phyloP scores from a whole-genome alignment of 495 filamentous ascomycete genomes.

The Recurvomyces mirabilis region DNA sequence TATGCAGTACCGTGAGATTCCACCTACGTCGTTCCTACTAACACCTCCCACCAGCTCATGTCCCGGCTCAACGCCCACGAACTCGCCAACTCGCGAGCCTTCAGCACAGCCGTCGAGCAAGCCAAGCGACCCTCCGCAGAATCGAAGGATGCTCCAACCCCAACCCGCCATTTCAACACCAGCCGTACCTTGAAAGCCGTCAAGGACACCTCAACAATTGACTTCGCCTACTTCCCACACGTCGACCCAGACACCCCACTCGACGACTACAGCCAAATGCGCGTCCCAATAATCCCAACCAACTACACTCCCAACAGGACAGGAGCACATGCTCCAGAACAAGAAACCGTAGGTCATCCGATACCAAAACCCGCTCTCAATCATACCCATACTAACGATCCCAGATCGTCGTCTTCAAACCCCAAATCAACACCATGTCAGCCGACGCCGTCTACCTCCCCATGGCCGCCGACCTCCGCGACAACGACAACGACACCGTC shows the following conservation, averaged over 20 bases:
- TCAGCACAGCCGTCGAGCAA: conserved; percentile 40
- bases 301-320: conserved; percentile 25
- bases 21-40: conserved; percentile 21
- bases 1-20: conserved; percentile 21
- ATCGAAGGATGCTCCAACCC: conserved; percentile 17
- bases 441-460: conserved; percentile 40
- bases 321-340: conserved; percentile 15
- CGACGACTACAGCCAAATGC: conserved; percentile 25
- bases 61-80: conserved; percentile 45
- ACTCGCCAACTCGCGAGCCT: conserved; percentile 41
- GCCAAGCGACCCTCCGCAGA: conserved; percentile 25
- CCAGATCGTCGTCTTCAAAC: conserved; percentile 36
- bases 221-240: conserved; percentile 50
- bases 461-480: conserved; percentile 50
- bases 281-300: conserved; percentile 46
- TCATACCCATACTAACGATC: not conserved
- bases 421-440: conserved; percentile 46
- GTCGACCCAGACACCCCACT: conserved; percentile 32
- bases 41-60: conserved; percentile 37
- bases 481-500: conserved; percentile 45
- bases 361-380: not conserved
- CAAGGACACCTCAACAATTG: conserved; percentile 50
- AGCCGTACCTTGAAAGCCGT: conserved; percentile 43
- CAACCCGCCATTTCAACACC: conserved; percentile 49
- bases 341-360: conserved; percentile 17